A percentile compares a stretch with the other conserved stretches of the same genome.
phyloP scores from a whole-genome alignment of 371 early-diverging fungal species.

The Mucor irregularis region DNA sequence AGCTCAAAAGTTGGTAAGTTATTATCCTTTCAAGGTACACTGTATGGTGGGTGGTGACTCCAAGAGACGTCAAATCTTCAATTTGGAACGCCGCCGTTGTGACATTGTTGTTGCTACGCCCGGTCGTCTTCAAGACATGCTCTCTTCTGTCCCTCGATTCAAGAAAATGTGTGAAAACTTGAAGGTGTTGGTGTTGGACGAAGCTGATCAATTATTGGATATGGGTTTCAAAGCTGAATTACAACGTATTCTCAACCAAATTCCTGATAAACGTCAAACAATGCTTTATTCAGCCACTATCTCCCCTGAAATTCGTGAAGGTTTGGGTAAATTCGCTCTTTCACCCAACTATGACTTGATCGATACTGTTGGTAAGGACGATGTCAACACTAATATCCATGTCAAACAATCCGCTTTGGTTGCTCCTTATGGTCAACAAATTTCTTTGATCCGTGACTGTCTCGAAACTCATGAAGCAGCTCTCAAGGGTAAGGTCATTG shows the following conservation, averaged over 20 bases:
- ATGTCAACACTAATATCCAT: constrained; percentile 73
- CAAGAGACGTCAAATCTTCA: constrained; percentile 60
- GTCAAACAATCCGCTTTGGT: constrained; percentile 78
- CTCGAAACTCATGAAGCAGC: constrained; percentile 59
- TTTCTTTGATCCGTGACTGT: constrained; percentile 62
- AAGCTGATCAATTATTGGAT: constrained; percentile 98
- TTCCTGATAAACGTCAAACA: constrained; percentile 90
- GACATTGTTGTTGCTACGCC: constrained; percentile 97
- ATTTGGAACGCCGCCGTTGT: constrained; percentile 60
- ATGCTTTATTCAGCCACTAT: constrained; percentile 98
- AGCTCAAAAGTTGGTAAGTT: constrained; percentile 67
- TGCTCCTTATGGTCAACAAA: constrained; percentile 64
- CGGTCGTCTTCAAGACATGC: constrained; percentile 89
- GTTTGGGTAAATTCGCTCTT: constrained; percentile 73
- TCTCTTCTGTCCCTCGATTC: constrained; percentile 64
- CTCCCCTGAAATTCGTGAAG: constrained; percentile 72
- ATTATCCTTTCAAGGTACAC: constrained; percentile 72
- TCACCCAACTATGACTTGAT: constrained; percentile 71
- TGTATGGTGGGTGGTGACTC: constrained; percentile 91
- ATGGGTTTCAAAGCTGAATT: constrained; percentile 98
- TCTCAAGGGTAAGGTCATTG: constrained; percentile 78
- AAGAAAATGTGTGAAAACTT: constrained; percentile 57
- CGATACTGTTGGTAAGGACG: constrained; percentile 86
- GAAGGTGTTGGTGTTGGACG: constrained; percentile 92
- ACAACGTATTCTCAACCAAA: constrained; percentile 71